phyloP scores from a whole-genome alignment of 257 asterid genomes.

The Solanum chmielewskii region DNA sequence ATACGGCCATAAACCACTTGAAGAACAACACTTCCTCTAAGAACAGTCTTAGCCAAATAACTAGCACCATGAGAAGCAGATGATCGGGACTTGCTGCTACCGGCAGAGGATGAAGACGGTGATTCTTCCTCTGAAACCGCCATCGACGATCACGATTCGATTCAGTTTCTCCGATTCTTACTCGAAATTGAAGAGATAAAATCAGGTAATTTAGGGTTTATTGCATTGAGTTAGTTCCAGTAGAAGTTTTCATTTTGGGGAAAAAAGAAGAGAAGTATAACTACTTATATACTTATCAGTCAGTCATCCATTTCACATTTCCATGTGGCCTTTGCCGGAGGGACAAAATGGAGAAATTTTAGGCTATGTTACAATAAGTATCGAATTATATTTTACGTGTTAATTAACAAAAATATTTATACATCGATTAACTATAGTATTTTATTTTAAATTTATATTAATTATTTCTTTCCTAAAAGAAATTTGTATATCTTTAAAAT shows the following conservation, averaged over 20 bases:
- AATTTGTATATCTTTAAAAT: too few species aligned
- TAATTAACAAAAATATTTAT: too few species aligned
- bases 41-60: slow-evolving; percentile 81
- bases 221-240: not conserved
- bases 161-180: not conserved
- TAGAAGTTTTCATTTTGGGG: not conserved
- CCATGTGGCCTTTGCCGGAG: not conserved
- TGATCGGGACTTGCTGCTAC: slow-evolving; percentile 26
- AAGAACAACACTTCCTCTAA: slow-evolving; percentile 71
- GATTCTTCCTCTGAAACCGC: slow-evolving; percentile 52
- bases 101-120: slow-evolving; percentile 43
- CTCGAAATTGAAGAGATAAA: not conserved
- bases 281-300: not conserved
- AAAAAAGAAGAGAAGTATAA: not conserved
- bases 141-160: slow-evolving; percentile 10
- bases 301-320: not conserved
- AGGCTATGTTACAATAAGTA: not conserved
- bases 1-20: slow-evolving; percentile 78
- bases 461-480: too few species aligned
- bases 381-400: too few species aligned
- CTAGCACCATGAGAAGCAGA: slow-evolving; percentile 23
- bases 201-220: not conserved
- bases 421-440: too few species aligned
- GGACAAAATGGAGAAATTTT: not conserved
- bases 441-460: too few species aligned